Conservation (phyloP, 192 early-diverging fungal species). For the Podila minutissima region DNA sequence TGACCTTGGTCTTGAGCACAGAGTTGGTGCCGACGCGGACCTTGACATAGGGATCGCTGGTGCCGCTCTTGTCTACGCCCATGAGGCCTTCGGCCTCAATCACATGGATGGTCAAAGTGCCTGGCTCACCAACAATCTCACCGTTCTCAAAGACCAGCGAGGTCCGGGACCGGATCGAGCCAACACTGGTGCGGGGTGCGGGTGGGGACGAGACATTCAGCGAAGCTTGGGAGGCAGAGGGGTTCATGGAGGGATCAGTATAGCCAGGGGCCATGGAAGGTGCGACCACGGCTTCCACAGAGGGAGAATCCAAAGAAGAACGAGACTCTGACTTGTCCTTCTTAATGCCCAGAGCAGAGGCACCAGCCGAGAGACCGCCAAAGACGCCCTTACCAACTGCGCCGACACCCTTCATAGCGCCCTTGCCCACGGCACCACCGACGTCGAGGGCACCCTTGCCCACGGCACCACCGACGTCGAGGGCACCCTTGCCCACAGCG, state of each 20-base stretch:
- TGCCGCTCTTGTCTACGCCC: slow-evolving; percentile 59
- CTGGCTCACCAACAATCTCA: slow-evolving; percentile 37
- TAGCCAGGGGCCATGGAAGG: slow-evolving; percentile 11
- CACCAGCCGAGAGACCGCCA: slow-evolving; percentile 36
- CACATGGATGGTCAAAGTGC: slow-evolving; percentile 52
- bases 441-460: slow-evolving; percentile 31
- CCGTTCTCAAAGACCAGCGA: slow-evolving; percentile 41
- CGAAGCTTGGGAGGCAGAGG: slow-evolving; percentile 21
- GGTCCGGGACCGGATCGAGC: slow-evolving; percentile 30
- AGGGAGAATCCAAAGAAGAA: slow-evolving; percentile 45
- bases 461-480: slow-evolving; percentile 27
- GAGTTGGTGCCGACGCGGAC: slow-evolving; percentile 67
- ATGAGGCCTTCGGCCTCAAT: slow-evolving; percentile 58
- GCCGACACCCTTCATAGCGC: slow-evolving; percentile 44
- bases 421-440: slow-evolving; percentile 24
- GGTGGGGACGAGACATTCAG: slow-evolving; percentile 12
- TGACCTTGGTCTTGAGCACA: slow-evolving; percentile 71
- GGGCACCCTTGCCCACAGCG: slow-evolving; percentile 29
- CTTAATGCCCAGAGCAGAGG: slow-evolving; percentile 27
- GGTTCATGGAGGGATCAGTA: neutral
- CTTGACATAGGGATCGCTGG: slow-evolving; percentile 78
- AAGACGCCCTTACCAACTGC: slow-evolving; percentile 51
- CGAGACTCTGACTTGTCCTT: slow-evolving; percentile 24
- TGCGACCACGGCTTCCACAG: slow-evolving; percentile 34
- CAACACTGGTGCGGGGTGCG: slow-evolving; percentile 23